phyloP scores from a whole-genome alignment of 805 yeast species.

The Wickerhamiella azymoides region DNA sequence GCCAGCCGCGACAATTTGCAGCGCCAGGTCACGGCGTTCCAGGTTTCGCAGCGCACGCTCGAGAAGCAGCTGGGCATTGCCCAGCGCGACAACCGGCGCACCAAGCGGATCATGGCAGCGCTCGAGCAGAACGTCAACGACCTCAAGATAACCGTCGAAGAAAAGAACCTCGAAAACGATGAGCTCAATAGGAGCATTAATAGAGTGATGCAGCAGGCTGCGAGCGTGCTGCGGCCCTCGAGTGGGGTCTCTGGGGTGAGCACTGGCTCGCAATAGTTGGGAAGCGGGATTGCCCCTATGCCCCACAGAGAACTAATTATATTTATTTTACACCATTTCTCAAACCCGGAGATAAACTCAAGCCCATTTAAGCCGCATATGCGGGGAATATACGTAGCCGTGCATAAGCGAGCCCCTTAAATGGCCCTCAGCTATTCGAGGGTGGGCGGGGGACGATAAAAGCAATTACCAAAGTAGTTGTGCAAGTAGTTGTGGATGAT shows the following conservation, averaged over 20 bases:
- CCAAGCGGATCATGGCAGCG: conserved; percentile 16
- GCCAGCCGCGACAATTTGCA: conserved; percentile 20
- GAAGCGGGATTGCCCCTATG: too few relatives aligned
- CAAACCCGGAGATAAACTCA: too few relatives aligned
- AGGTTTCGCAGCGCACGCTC: conserved; percentile 16
- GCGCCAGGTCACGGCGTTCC: conserved; percentile 23
- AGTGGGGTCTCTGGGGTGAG: background rate
- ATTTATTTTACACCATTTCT: too few relatives aligned
- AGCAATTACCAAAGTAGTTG: too few relatives aligned
- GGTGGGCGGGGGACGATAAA: too few relatives aligned
- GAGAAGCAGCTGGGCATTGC: conserved; percentile 17
- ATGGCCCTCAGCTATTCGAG: too few relatives aligned
- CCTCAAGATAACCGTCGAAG: conserved; percentile 25
- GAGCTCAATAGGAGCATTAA: conserved; percentile 21
- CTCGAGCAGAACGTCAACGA: conserved; percentile 23
- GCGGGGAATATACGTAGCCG: too few relatives aligned
- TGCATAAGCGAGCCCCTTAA: too few relatives aligned
- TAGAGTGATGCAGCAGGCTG: conserved; percentile 9
- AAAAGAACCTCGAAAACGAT: conserved; percentile 26
- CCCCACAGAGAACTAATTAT: too few relatives aligned
- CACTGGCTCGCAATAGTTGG: too few relatives aligned
- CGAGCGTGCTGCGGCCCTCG: conserved; percentile 8
- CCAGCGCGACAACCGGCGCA: conserved; percentile 18
- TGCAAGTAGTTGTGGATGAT: too few relatives aligned
- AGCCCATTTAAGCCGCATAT: too few relatives aligned